Conservation (phyloP, 163 green algal genomes). For the Coccomyxa subellipsoidea region DNA sequence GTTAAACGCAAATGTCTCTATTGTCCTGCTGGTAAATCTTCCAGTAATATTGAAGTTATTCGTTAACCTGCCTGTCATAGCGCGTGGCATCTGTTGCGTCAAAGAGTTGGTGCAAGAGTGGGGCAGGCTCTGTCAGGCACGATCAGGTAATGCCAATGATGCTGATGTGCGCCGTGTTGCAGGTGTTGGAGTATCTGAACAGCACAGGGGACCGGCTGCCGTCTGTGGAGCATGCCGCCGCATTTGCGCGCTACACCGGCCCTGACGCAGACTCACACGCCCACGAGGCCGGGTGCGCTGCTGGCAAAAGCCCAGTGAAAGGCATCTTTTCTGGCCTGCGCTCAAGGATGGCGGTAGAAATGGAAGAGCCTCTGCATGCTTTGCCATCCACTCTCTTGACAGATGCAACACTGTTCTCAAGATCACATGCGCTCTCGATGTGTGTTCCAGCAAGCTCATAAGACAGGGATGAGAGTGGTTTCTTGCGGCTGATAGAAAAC, state of each 20-base stretch:
- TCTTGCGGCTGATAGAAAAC: too few relatives aligned
- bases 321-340: too few relatives aligned
- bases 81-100: too few relatives aligned
- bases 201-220: not conserved
- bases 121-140: not conserved
- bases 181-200: conserved; percentile 1
- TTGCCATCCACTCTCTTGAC: not conserved
- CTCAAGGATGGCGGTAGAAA: too few relatives aligned
- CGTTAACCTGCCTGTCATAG: not conserved
- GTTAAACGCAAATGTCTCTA: too few relatives aligned
- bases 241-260: conserved; percentile 33
- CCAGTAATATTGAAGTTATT: not conserved
- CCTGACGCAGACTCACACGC: conserved; percentile 10
- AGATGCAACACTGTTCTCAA: not conserved
- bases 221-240: conserved; percentile 25
- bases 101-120: not conserved
- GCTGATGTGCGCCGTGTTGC: not conserved
- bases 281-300: conserved; percentile 9
- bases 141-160: not conserved
- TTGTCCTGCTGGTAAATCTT: not conserved
- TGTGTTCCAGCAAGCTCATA: not conserved
- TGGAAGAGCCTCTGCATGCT: not conserved
- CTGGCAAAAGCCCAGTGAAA: too few relatives aligned
- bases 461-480: not conserved
- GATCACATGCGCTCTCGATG: not conserved